Base-by-base conservation (phyloP, 805 yeast genomes). In the Hanseniaspora singularis region DNA sequence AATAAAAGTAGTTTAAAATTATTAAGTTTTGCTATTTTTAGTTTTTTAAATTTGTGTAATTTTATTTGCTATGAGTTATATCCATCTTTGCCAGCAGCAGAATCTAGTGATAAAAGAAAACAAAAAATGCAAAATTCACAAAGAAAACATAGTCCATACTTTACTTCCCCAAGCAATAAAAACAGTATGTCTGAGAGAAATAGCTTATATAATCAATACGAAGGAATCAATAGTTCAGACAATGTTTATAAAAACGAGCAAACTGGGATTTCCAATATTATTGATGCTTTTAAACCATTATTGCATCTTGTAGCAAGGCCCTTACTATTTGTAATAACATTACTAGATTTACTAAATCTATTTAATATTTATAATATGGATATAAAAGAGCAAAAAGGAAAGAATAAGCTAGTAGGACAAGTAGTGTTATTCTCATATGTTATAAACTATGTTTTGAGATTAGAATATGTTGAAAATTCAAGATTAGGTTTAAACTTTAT, bases 21-120 rank as follows among this genome's bases (percentile, higher is more conserved):
- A 10, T 16, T 50, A 15, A 53, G 54, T 20, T 53, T 53, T 49
- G 34, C 33, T 15, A 30, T 51, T 8, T 52, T 51, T 31, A 43
- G 51, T 12, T 22, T 40, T 22, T 40, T 53, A 11, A 52, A 52
- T 32, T 15, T 52, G 14, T 34, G 40, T 14, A 43, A 42, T 16
- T 51, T 46, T 26, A 12, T 46, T 14, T 31, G 37, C 14, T 38
- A 38, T 33, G 44, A 38, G 10, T 22, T 31, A 7, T 18, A 33
- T 11, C 9, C n/a, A 16, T 18, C n/a, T n/a, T n/a, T n/a, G n/a
- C n/a, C n/a, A n/a, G n/a, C n/a, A n/a, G n/a, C n/a, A n/a, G n/a
- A n/a, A n/a, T n/a, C n/a, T n/a, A n/a, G n/a, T n/a, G n/a, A n/a
- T n/a, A n/a, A n/a, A n/a, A n/a, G n/a, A n/a, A n/a, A n/a, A n/a